Evolutionary conservation across 2,329 filamentous ascomycete species (phyloP).

Genomic region (Xylaria hypoxylon): DNA sequence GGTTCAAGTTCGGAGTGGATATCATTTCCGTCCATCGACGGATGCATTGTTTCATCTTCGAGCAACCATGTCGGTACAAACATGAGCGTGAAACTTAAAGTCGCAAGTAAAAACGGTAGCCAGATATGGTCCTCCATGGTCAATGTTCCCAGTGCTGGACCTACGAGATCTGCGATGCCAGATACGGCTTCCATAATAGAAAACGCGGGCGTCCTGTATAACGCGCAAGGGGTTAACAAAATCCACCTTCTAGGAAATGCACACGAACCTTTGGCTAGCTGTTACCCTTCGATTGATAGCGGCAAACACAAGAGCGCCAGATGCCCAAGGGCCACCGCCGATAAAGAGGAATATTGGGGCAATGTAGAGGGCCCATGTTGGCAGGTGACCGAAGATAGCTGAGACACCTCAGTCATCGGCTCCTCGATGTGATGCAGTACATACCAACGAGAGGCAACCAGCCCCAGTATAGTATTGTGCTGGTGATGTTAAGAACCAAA

Average conservation of each 20-base stretch:
- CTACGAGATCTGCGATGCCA: conserved; percentile 30
- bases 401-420: conserved; percentile 10
- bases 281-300: conserved; percentile 26
- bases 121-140: conserved; percentile 31
- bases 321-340: conserved; percentile 33
- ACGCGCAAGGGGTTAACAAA: neutral
- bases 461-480: conserved; percentile 32
- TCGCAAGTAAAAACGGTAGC: conserved; percentile 29
- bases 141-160: conserved; percentile 22
- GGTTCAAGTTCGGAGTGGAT: conserved; percentile 6
- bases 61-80: conserved; percentile 22
- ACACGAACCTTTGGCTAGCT: conserved; percentile 19
- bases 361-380: conserved; percentile 22
- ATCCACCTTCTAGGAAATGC: neutral
- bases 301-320: conserved; percentile 29
- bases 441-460: conserved; percentile 30
- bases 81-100: conserved; percentile 25
- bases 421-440: neutral
- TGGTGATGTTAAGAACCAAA: conserved; percentile 27
- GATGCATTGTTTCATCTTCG: conserved; percentile 1
- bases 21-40: conserved; percentile 5
- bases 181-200: conserved; percentile 35
- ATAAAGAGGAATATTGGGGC: conserved; percentile 26
- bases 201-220: conserved; percentile 26
- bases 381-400: conserved; percentile 22